Percentiles rank a stretch among this genome's conserved stretches.
Conservation (phyloP, 371 early-diverging fungal genomes). For the Mortierella sp. region DNA sequence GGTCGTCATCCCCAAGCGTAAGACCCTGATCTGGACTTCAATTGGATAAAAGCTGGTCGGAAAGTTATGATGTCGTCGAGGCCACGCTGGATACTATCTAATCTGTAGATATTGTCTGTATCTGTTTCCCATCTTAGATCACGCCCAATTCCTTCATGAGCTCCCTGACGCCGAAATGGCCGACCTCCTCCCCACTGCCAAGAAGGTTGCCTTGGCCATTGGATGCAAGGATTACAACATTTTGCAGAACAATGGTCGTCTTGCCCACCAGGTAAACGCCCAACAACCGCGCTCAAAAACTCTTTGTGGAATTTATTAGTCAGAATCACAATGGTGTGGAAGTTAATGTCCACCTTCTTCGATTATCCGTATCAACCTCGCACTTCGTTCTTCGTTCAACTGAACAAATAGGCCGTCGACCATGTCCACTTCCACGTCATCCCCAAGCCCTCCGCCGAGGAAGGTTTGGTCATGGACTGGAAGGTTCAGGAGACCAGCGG, state of each 20-base stretch:
- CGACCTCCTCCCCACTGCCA: constrained; percentile 89
- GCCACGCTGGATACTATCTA: neutral
- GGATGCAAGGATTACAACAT: constrained; percentile 90
- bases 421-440: constrained; percentile 96
- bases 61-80: neutral
- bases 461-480: constrained; percentile 86
- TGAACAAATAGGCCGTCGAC: constrained; percentile 70
- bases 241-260: constrained; percentile 90
- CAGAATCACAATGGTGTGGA: neutral
- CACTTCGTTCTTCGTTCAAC: constrained; percentile 7
- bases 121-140: constrained; percentile 67
- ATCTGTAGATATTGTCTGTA: too few relatives aligned
- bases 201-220: constrained; percentile 83
- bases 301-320: neutral
- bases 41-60: neutral
- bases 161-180: constrained; percentile 88
- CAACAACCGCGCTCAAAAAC: neutral
- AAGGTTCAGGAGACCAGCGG: constrained; percentile 60
- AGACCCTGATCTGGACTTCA: constrained; percentile 6
- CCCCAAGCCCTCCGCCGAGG: constrained; percentile 79
- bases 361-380: neutral
- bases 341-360: neutral
- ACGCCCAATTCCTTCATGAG: constrained; percentile 92
- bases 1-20: constrained; percentile 91
- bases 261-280: constrained; percentile 75